Conservation (phyloP, 441 rosid species). For the Kokia cookei region DNA sequence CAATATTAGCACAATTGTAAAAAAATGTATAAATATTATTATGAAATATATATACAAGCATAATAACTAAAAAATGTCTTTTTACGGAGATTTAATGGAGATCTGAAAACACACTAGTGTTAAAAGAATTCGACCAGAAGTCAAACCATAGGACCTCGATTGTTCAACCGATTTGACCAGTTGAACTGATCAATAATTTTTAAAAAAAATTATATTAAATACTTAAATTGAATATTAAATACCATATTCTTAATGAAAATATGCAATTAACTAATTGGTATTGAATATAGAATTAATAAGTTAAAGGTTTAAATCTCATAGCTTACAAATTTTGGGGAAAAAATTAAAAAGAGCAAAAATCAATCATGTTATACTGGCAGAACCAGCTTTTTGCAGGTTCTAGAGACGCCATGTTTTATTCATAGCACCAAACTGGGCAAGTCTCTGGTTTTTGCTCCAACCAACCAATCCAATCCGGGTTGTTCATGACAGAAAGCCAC, state of each 20-base stretch:
- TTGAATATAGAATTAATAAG: not conserved
- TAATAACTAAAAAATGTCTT: too few species aligned
- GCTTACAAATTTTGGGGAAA: not conserved
- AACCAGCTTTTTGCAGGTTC: not conserved
- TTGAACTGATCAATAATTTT: not conserved
- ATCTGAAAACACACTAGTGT: not conserved
- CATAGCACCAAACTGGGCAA: not conserved
- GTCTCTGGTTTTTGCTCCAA: not conserved
- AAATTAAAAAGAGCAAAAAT: not conserved
- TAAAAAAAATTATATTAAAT: not conserved
- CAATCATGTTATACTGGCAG: not conserved
- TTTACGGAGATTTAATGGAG: not conserved
- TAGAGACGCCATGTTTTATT: not conserved
- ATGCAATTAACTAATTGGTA: not conserved
- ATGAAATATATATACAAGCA: not conserved
- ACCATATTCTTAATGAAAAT: not conserved
- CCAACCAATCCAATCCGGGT: not conserved
- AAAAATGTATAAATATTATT: not conserved
- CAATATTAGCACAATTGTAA: not conserved
- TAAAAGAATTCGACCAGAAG: not conserved
- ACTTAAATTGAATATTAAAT: not conserved
- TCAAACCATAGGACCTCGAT: not conserved
- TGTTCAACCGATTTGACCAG: not conserved
- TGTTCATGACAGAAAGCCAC: not conserved
- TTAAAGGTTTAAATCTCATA: not conserved